Percentiles rank a stretch among this genome's conserved stretches.
Evolutionary conservation across 805 yeast species (phyloP).

Genomic region (Barnettozyma botsteinii): DNA sequence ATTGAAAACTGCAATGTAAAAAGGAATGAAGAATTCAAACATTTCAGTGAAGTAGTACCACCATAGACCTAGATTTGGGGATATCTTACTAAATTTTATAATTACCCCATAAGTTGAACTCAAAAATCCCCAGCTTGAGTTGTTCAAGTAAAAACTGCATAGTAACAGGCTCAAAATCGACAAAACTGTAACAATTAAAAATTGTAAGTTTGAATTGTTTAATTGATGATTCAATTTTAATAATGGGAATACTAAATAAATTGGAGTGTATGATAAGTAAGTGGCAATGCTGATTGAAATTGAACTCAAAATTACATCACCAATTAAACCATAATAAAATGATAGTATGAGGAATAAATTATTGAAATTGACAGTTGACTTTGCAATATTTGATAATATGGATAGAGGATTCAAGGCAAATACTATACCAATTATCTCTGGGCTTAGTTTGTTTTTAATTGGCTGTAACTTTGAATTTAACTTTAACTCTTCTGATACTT

Average conservation of each 20-base stretch:
- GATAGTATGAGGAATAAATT: constrained; percentile 49
- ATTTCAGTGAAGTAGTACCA: constrained; percentile 97
- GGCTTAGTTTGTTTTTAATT: constrained; percentile 16
- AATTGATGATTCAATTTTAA: constrained; percentile 24
- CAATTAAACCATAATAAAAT: constrained; percentile 38
- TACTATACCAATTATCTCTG: constrained; percentile 50
- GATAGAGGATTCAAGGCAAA: constrained; percentile 79
- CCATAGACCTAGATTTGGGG: constrained; percentile 95
- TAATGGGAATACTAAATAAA: constrained; percentile 57
- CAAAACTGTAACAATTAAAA: constrained; percentile 25
- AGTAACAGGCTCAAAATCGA: constrained; percentile 27
- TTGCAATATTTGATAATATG: constrained; percentile 60
- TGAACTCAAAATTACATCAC: constrained; percentile 39
- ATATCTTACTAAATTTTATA: constrained; percentile 58
- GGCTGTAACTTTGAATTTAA: constrained; percentile 7
- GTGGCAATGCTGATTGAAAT: constrained; percentile 55
- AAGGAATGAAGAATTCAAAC: constrained; percentile 82
- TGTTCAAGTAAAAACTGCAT: constrained; percentile 35
- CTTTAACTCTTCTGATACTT: constrained; percentile 35
- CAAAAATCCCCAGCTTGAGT: constrained; percentile 42
- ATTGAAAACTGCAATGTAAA: constrained; percentile 81
- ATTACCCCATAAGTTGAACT: constrained; percentile 50
- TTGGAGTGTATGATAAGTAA: constrained; percentile 58
- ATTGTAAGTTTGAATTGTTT: constrained; percentile 19
- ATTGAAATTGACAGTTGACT: constrained; percentile 59